A percentile compares a stretch with the other conserved stretches of the same genome.
Evolutionary conservation across 2,329 filamentous ascomycete species (phyloP).

Genomic region (Colletotrichum neosansevieriae): DNA sequence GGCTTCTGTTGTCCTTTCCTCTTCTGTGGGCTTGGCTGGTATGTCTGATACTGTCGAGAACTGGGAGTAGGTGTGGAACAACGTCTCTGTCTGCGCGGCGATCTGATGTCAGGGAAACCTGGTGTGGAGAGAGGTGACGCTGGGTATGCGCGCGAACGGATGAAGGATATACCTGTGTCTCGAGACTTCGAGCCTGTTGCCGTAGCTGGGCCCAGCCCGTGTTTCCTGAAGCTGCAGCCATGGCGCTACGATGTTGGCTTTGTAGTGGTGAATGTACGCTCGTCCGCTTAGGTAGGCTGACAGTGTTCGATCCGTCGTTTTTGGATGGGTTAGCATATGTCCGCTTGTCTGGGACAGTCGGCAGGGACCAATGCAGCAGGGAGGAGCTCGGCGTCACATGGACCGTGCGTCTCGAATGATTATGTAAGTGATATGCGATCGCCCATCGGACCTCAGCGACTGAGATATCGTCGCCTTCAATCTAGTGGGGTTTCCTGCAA

Average conservation of each 20-base stretch:
- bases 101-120: conserved; percentile 35
- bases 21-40: conserved; percentile 84
- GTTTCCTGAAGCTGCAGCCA: conserved; percentile 66
- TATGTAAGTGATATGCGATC: conserved; percentile 26
- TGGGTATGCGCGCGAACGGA: background rate
- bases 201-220: conserved; percentile 93
- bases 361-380: conserved; percentile 37
- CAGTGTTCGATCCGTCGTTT: conserved; percentile 28
- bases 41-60: conserved; percentile 85
- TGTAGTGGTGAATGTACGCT: conserved; percentile 22
- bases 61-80: conserved; percentile 90
- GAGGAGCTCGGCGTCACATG: conserved; percentile 37
- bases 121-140: conserved; percentile 7
- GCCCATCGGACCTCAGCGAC: background rate
- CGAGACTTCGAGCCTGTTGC: conserved; percentile 88
- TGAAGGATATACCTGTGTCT: conserved; percentile 81
- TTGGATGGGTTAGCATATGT: conserved; percentile 23
- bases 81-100: conserved; percentile 77
- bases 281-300: background rate
- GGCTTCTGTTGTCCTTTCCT: conserved; percentile 82
- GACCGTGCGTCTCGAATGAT: conserved; percentile 39
- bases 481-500: no score
- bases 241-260: conserved; percentile 46
- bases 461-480: no score
- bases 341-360: conserved; percentile 33